Conservation (phyloP, 2,329 filamentous ascomycete genomes). For the Fusarium sublunatum region DNA sequence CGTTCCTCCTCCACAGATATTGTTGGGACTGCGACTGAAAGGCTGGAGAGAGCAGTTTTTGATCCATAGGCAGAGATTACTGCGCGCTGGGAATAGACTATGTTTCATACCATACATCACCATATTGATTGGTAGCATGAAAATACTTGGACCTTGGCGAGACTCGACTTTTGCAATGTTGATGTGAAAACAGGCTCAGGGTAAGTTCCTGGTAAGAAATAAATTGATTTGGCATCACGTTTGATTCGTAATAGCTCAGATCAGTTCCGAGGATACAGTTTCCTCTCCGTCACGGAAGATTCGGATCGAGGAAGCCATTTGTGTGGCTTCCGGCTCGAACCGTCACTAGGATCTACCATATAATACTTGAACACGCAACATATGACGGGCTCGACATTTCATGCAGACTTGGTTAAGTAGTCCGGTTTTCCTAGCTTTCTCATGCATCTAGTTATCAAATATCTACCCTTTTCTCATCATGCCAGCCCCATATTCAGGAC, state of each 20-base stretch:
- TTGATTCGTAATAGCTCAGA: not conserved
- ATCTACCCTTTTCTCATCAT: conserved; percentile 5
- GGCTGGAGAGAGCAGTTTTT: not conserved
- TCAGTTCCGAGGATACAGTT: not conserved
- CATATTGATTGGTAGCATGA: too few relatives aligned
- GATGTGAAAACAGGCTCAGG: not conserved
- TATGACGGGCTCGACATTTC: too few relatives aligned
- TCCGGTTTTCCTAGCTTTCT: too few relatives aligned
- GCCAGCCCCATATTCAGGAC: conserved; percentile 28
- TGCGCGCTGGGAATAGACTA: too few relatives aligned
- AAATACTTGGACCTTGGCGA: too few relatives aligned
- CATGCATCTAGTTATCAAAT: too few relatives aligned
- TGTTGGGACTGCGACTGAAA: not conserved
- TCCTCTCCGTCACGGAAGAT: not conserved
- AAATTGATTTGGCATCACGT: too few relatives aligned
- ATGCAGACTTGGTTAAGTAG: too few relatives aligned
- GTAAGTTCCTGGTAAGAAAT: not conserved
- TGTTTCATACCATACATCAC: too few relatives aligned
- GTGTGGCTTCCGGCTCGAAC: not conserved
- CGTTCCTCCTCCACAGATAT: conserved; percentile 44
- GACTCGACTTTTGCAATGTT: too few relatives aligned
- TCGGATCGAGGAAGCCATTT: not conserved
- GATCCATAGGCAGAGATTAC: not conserved
- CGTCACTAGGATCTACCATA: not conserved
- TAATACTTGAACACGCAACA: too few relatives aligned